Evolutionary conservation across 169 alveolate genomes (phyloP), one percentile per base, ranked within the genome.

Genomic region (Plasmodium knowlesi): DNA sequence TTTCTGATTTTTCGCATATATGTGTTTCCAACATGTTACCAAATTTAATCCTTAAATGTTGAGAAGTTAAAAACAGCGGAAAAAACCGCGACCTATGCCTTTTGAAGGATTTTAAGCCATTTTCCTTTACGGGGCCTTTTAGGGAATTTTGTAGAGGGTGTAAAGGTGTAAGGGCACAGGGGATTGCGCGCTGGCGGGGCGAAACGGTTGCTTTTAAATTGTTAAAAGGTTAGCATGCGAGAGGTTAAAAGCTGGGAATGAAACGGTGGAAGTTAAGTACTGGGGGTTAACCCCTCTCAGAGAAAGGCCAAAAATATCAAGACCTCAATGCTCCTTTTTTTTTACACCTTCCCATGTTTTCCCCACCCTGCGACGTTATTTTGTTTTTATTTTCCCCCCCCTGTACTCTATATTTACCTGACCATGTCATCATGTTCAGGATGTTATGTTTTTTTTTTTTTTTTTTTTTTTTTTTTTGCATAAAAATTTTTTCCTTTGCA

Each of bases 291-390:
- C 12, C 22, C 25, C 19, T 50, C 61, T 50, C 57, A 12, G 19
- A n/a, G 39, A 67, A 67, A 9, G 41, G 41, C 37, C 37, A 16
- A 67, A 67, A 25, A 67, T 67, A 37, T 25, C n/a, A 67, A 67
- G 14, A 28, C 76, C 37, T 67, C 14, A 67, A 22, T 39, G 76
- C 37, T 67, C 25, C 72, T 28, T 61, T 61, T 82, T 82, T 50
- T 82, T 9, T 82, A 82, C 90, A 83, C 83, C 53, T 83, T 83
- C 46, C 16, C 54, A 71, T 30, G 83, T 70, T 83, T 83, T 83
- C 25, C 12, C 19, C 43, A 71, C 50, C 41, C n/a, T 39, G 32
- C 16, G 83, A 67, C 39, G 41, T 81, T 67, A 72, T 72, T 83
- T 37, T 37, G 54, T 71, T 32, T 82, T 82, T 82, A 57, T 82